Percentiles rank a stretch among this genome's conserved stretches.
Conservation (phyloP, 331 rosid genomes). For the Malus hybrid region DNA sequence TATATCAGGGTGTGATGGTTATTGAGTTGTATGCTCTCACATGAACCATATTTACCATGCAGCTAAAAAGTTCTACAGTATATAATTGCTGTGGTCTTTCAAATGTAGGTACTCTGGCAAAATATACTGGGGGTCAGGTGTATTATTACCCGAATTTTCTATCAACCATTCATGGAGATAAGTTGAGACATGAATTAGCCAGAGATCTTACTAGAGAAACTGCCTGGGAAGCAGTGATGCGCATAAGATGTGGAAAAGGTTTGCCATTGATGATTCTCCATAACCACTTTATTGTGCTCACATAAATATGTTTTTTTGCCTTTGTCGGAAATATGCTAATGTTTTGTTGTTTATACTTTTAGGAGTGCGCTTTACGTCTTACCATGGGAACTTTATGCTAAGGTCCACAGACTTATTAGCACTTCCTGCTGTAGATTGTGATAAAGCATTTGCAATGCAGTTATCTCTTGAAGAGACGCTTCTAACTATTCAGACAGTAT, state of each 20-base stretch:
- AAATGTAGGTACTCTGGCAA: slow-evolving; percentile 85
- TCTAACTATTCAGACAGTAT: slow-evolving; percentile 79
- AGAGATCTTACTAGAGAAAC: slow-evolving; percentile 97
- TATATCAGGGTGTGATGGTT: slow-evolving; percentile 10
- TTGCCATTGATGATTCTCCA: slow-evolving; percentile 17
- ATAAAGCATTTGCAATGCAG: slow-evolving; percentile 97
- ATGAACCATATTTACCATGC: background rate
- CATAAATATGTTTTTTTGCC: background rate
- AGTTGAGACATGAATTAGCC: slow-evolving; percentile 81
- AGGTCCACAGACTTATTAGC: slow-evolving; percentile 93
- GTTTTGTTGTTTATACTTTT: slow-evolving; percentile 18
- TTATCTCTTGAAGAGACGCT: slow-evolving; percentile 87
- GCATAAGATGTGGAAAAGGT: slow-evolving; percentile 98
- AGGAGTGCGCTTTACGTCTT: slow-evolving; percentile 95
- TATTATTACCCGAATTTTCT: slow-evolving; percentile 79
- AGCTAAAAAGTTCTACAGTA: background rate
- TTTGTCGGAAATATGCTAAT: slow-evolving; percentile 11
- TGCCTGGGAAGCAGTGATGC: slow-evolving; percentile 99
- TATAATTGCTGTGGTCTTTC: slow-evolving; percentile 2
- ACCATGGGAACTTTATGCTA: slow-evolving; percentile 96
- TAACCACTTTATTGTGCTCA: background rate
- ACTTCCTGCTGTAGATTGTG: slow-evolving; percentile 98
- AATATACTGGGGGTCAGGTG: slow-evolving; percentile 96
- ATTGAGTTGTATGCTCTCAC: background rate
- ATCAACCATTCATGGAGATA: slow-evolving; percentile 77